Evolutionary conservation across 2,329 filamentous ascomycete species (phyloP), one percentile per base, ranked within the genome.

Genomic region (Daldinia sp.): DNA sequence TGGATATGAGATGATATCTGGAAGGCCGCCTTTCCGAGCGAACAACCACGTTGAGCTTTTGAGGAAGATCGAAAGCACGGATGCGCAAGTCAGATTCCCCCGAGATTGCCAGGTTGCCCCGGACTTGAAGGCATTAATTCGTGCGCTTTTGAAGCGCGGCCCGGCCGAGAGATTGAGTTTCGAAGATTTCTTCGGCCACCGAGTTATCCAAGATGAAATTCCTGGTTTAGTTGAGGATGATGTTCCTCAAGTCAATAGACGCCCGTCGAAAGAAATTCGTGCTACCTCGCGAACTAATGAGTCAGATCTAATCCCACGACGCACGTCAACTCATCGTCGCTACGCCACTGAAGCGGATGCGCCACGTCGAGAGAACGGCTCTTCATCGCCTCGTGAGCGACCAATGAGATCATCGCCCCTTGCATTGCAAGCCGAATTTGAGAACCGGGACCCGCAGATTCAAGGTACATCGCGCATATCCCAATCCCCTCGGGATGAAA

Each of bases 41-140:
- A 88, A 87, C 57, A 98, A 99, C 74, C 95, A 99, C 73, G 94
- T 99, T 37, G 95, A 99, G 75, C 81, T 99, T 32, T 84, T 98
- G 41, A 88, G 92, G 64, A 95, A 91, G 80, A 99, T 99, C 68
- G 94, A 98, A 76, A 90, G 90, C 63, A 89, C 90, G 15, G 90
- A 96, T 66, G 94, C 98, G 74, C 83, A 87, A 65, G 96, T 98
- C 77, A 88, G 85, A 67, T 98, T 98, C 70, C 87, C 90, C 0
- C 86, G 87, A 70, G 91, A 93, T 50, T 85, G 87, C 29, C 81
- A 85, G 49, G 86, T 92, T 62, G 94, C 87, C 68, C 79, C 88
- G 48, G 90, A 91, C 8, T 87, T 97, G 79, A 97, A 96, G 77
- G 82, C 84, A 19, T 80, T 97, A 15, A 93, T 97, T 61, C 87